phyloP scores from a whole-genome alignment of 2,329 filamentous ascomycete genomes.

The Piedraia hortae region DNA sequence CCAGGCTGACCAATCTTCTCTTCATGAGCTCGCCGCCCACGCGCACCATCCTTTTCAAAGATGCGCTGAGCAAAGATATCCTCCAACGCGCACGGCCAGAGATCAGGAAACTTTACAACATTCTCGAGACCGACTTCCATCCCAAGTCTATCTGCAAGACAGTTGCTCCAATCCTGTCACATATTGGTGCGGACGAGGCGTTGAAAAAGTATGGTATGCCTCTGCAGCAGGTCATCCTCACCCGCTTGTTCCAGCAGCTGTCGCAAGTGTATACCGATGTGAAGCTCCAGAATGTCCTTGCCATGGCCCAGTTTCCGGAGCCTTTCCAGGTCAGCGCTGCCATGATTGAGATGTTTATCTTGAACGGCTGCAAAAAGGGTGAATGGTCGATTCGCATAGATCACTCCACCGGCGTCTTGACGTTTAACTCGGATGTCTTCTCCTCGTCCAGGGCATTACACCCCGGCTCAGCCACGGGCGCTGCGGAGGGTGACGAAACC shows the following conservation, averaged over 20 bases:
- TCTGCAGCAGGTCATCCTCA: conserved; percentile 94
- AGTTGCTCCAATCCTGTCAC: conserved; percentile 80
- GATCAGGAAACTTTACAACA: conserved; percentile 93
- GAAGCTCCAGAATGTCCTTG: conserved; percentile 75
- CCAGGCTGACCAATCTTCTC: conserved; percentile 78
- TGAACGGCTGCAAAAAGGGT: conserved; percentile 99
- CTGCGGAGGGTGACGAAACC: conserved; percentile 58
- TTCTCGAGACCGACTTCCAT: conserved; percentile 96
- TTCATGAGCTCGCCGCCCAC: conserved; percentile 80
- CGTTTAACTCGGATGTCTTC: conserved; percentile 95
- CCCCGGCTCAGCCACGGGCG: conserved; percentile 57
- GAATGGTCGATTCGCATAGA: conserved; percentile 90
- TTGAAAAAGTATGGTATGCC: conserved; percentile 94
- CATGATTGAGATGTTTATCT: conserved; percentile 99
- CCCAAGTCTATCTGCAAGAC: conserved; percentile 96
- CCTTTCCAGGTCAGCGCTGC: conserved; percentile 76
- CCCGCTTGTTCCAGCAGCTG: conserved; percentile 91
- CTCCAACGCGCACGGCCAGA: conserved; percentile 79
- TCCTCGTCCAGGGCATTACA: conserved; percentile 84
- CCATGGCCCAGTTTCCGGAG: conserved; percentile 83
- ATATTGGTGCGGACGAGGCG: conserved; percentile 80
- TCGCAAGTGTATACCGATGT: conserved; percentile 98
- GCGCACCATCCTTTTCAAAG: conserved; percentile 75
- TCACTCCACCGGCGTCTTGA: conserved; percentile 79
- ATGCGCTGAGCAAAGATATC: conserved; percentile 81